phyloP scores from a whole-genome alignment of 495 filamentous ascomycete genomes.

The Achaetomiella virescens region DNA sequence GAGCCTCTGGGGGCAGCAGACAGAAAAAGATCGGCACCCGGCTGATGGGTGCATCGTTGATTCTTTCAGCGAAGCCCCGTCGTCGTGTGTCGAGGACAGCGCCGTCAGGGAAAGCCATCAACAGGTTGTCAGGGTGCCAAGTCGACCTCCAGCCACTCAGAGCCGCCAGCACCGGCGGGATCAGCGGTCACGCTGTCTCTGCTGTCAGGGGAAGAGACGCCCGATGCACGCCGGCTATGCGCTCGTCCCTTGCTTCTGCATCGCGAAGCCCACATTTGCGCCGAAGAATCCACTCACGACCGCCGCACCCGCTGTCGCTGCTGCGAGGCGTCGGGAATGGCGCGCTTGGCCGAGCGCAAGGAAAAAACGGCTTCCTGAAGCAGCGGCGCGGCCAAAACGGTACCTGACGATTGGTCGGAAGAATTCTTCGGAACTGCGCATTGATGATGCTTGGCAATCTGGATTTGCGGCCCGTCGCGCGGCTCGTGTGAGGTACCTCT shows the following conservation, averaged over 20 bases:
- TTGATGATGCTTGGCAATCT: constrained; percentile 24
- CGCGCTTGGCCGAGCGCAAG: constrained; percentile 1
- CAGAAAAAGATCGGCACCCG: constrained; percentile 2
- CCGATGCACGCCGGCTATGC: not conserved
- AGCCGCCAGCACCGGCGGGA: not conserved
- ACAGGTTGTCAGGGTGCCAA: not conserved
- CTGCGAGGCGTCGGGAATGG: constrained; percentile 1
- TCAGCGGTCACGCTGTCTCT: not conserved
- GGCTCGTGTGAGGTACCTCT: constrained; percentile 16
- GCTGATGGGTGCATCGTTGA: not conserved
- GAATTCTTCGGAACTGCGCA: constrained; percentile 20
- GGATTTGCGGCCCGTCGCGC: constrained; percentile 30
- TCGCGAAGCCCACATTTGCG: constrained; percentile 1
- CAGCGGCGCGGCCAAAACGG: constrained; percentile 10
- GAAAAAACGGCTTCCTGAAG: constrained; percentile 21
- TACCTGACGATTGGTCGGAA: constrained; percentile 19
- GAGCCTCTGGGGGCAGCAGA: not conserved
- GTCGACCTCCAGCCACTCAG: too few relatives aligned
- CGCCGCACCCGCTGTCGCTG: not conserved
- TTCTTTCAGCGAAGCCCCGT: not conserved
- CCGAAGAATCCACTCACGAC: not conserved
- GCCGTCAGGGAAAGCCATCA: not conserved
- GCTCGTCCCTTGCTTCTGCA: constrained; percentile 11
- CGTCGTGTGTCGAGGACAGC: not conserved
- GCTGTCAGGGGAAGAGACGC: not conserved